phyloP scores from a whole-genome alignment of 441 rosid species.

The Euphorbia schlechtendalii region DNA sequence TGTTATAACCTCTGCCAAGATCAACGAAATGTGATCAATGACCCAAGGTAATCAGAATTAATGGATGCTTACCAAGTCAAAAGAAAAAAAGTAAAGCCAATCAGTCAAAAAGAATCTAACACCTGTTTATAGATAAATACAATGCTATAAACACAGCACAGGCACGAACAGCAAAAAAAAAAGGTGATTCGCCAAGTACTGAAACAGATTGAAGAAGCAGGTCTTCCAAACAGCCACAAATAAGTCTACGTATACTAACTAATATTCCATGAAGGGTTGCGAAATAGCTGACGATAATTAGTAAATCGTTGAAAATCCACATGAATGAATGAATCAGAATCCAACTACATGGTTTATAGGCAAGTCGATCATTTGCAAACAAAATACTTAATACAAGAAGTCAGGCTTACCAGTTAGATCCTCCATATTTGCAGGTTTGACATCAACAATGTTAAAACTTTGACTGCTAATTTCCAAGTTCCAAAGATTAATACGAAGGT shows the following conservation, averaged over 20 bases:
- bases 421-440: constrained; percentile 96
- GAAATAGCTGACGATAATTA: too few species aligned
- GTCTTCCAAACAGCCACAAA: not conserved
- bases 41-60: constrained; percentile 2
- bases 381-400: not conserved
- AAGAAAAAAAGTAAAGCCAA: not conserved
- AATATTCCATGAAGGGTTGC: not conserved
- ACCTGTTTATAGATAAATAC: not conserved
- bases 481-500: constrained; percentile 95
- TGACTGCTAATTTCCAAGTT: constrained; percentile 94
- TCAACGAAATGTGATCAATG: constrained; percentile 11
- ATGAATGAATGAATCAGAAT: not conserved
- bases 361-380: not conserved
- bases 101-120: not conserved
- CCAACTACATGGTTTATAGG: not conserved
- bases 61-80: constrained; percentile 8
- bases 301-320: not conserved
- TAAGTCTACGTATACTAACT: not conserved
- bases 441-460: constrained; percentile 93
- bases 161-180: not conserved
- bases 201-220: not conserved
- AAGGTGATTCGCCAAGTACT: not conserved
- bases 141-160: not conserved
- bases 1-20: constrained; percentile 89
- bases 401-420: constrained; percentile 72